Percentiles rank a stretch among this genome's conserved stretches.
phyloP scores from a whole-genome alignment of 306 rosid genomes.

The Vachellia pachyceras region DNA sequence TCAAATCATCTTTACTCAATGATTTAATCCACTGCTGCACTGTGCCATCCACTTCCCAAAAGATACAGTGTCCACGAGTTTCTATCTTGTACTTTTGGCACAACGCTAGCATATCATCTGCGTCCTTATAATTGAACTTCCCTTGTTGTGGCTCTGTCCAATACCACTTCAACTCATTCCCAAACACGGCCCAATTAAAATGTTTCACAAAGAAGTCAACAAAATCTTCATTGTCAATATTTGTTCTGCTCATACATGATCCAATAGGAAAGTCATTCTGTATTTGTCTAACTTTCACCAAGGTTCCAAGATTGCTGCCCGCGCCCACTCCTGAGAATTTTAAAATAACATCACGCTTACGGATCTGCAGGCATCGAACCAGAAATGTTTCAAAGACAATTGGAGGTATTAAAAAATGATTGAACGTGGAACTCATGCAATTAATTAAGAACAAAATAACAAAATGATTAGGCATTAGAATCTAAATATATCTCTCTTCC shows the following conservation, averaged over 20 bases:
- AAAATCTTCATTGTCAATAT: conserved; percentile 95
- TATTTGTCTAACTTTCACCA: conserved; percentile 72
- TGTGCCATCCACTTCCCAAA: conserved; percentile 83
- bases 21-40: conserved; percentile 88
- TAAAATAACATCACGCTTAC: conserved; percentile 76
- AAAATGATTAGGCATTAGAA: background rate
- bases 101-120: conserved; percentile 75
- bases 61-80: conserved; percentile 90
- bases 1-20: conserved; percentile 67
- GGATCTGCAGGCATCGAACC: conserved; percentile 60
- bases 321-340: conserved; percentile 72
- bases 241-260: conserved; percentile 80
- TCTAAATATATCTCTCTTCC: conserved; percentile 14
- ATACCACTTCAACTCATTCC: conserved; percentile 96
- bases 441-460: conserved; percentile 16
- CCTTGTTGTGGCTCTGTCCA: conserved; percentile 95
- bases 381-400: conserved; percentile 28
- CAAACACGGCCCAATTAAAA: conserved; percentile 99
- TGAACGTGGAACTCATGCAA: conserved; percentile 27
- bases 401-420: background rate
- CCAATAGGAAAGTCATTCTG: conserved; percentile 84
- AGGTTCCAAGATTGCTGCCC: conserved; percentile 42
- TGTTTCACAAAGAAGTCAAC: conserved; percentile 74
- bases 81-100: conserved; percentile 73
- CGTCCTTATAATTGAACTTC: conserved; percentile 80